phyloP scores from a whole-genome alignment of 1,139 yeast species.

The Lodderomyces oxycetoniae region DNA sequence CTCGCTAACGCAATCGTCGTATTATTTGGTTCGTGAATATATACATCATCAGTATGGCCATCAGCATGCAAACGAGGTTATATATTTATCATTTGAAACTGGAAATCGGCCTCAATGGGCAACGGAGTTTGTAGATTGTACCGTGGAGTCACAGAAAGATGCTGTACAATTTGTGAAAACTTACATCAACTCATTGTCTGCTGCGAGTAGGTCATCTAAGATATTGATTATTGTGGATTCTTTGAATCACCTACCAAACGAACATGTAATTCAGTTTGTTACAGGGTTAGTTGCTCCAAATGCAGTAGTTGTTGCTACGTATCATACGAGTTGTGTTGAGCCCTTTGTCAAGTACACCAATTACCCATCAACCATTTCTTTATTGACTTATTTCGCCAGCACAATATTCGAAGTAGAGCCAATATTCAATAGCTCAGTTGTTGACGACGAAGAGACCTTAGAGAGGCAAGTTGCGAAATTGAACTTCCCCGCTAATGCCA shows the following conservation, averaged over 20 bases:
- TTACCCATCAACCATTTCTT: constrained; percentile 48
- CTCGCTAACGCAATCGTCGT: constrained; percentile 64
- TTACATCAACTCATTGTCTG: constrained; percentile 1
- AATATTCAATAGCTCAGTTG: constrained; percentile 14
- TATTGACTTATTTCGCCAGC: constrained; percentile 67
- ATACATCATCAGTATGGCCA: constrained; percentile 29
- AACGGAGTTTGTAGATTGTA: constrained; percentile 46
- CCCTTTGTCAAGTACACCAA: constrained; percentile 20
- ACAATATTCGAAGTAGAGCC: constrained; percentile 49
- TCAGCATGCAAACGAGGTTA: constrained; percentile 16
- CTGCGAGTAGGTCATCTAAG: constrained; percentile 16
- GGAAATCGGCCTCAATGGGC: constrained; percentile 47
- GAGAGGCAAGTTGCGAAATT: constrained; percentile 39
- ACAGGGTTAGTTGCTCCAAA: constrained; percentile 52
- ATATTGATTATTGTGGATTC: constrained; percentile 59
- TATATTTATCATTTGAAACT: constrained; percentile 65
- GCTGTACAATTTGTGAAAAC: constrained; percentile 4
- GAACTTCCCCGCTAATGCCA: constrained; percentile 42
- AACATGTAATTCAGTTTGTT: constrained; percentile 49
- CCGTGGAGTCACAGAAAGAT: constrained; percentile 7
- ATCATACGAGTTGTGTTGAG: constrained; percentile 49
- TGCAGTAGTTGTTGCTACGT: constrained; percentile 54
- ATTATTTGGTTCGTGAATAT: constrained; percentile 53
- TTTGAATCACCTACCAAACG: constrained; percentile 52
- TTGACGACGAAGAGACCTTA: constrained; percentile 52